Evolutionary conservation across 306 rosid genomes (phyloP).

Genomic region (Alnus rubra): DNA sequence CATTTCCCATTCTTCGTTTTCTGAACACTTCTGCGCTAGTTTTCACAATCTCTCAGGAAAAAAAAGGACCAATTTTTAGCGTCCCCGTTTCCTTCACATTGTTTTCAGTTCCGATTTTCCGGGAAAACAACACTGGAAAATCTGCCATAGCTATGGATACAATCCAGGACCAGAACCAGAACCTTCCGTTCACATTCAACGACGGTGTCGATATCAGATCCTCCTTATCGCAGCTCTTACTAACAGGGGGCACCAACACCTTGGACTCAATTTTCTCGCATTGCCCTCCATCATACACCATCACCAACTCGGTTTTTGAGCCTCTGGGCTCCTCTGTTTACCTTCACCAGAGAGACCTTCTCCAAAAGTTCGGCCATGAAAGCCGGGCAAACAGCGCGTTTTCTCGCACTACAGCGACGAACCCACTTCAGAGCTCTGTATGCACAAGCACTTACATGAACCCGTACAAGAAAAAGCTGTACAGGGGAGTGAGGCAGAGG

Average conservation of each 20-base stretch:
- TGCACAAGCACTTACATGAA: conserved; percentile 12
- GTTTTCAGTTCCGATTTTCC: not conserved
- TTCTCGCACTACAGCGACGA: conserved; percentile 9
- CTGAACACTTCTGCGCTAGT: not conserved
- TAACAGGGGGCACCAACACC: conserved; percentile 67
- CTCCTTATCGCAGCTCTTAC: conserved; percentile 60
- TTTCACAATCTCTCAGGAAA: not conserved
- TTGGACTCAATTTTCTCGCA: conserved; percentile 84
- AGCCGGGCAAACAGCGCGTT: conserved; percentile 29
- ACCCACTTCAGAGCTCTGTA: conserved; percentile 20
- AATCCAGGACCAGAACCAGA: conserved; percentile 26
- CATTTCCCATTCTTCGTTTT: not conserved
- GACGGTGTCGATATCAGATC: conserved; percentile 47
- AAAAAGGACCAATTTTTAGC: conserved; percentile 32
- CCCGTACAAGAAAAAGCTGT: conserved; percentile 62
- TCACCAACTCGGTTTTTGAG: conserved; percentile 28
- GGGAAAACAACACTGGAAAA: not conserved
- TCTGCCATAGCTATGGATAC: conserved; percentile 38
- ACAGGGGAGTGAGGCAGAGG: conserved; percentile 99
- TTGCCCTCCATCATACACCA: conserved; percentile 26
- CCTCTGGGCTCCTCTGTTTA: conserved; percentile 77
- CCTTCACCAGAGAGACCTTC: conserved; percentile 72
- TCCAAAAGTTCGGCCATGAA: conserved; percentile 63
- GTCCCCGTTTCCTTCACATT: conserved; percentile 28
- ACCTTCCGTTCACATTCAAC: conserved; percentile 22